Evolutionary conservation across 1,284 basidiomycete genomes (phyloP).

Genomic region (Ustanciosporium gigantosporum): DNA sequence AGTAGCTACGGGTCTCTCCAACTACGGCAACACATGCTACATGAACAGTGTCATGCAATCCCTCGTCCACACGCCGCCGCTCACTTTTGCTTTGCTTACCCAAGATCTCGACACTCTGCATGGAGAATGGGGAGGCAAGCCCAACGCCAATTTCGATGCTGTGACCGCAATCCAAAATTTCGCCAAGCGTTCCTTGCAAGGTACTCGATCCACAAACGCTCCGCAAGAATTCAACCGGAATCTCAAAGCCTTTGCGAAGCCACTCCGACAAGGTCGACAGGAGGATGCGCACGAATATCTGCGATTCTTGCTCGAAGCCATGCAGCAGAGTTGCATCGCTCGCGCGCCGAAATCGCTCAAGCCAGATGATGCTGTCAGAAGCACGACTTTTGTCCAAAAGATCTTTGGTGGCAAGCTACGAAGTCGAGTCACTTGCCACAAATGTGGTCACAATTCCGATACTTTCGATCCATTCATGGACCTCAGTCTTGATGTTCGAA

Average conservation of each 20-base stretch:
- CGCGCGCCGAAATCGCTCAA: constrained; percentile 71
- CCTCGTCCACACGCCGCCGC: constrained; percentile 87
- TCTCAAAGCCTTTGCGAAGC: constrained; percentile 77
- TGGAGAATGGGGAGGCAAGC: constrained; percentile 47
- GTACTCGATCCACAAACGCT: constrained; percentile 17
- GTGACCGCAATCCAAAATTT: constrained; percentile 63
- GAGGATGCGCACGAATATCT: constrained; percentile 99
- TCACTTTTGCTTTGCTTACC: constrained; percentile 71
- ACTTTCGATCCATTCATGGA: constrained; percentile 95
- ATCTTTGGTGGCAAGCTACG: constrained; percentile 90
- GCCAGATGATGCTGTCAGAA: constrained; percentile 67
- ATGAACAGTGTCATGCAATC: constrained; percentile 94
- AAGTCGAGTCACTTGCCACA: constrained; percentile 86
- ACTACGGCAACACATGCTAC: constrained; percentile 96
- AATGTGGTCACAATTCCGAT: constrained; percentile 86
- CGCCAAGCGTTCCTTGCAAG: constrained; percentile 66
- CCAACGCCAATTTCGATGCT: constrained; percentile 46
- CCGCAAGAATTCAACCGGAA: constrained; percentile 50
- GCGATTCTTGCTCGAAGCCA: constrained; percentile 86
- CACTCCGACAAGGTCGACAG: constrained; percentile 85
- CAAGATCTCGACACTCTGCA: constrained; percentile 66
- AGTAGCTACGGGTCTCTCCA: constrained; percentile 70
- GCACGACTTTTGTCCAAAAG: constrained; percentile 90
- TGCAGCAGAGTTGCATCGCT: constrained; percentile 81
- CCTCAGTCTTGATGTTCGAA: constrained; percentile 66